Conservation (phyloP, 768 basidiomycete species). For the Lentinus tigrinus region DNA sequence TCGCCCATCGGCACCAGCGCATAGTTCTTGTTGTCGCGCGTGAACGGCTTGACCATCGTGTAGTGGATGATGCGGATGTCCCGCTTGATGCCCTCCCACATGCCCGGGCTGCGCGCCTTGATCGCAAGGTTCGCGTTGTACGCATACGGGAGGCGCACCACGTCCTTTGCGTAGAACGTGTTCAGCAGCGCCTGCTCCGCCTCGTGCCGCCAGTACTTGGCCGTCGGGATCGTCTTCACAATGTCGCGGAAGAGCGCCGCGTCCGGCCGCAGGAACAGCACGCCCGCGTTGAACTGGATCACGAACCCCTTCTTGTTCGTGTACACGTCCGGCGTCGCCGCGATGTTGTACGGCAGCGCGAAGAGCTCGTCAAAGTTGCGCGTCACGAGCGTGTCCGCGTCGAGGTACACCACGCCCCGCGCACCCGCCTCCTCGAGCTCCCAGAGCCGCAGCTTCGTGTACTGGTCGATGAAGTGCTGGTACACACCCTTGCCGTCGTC, state of each 20-base stretch:
- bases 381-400: conserved; percentile 43
- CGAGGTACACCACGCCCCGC: conserved; percentile 37
- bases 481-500: conserved; percentile 35
- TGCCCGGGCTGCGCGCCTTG: conserved; percentile 30
- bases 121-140: conserved; percentile 44
- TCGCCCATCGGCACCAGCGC: conserved; percentile 25
- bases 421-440: conserved; percentile 33
- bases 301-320: conserved; percentile 32
- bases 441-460: conserved; percentile 46
- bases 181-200: conserved; percentile 45
- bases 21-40: conserved; percentile 9
- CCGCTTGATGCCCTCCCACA: conserved; percentile 35
- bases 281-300: conserved; percentile 40
- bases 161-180: conserved; percentile 36
- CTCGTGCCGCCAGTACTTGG: conserved; percentile 31
- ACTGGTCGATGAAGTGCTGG: conserved; percentile 39
- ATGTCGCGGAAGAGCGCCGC: conserved; percentile 30
- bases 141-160: conserved; percentile 36
- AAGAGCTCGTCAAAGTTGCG: conserved; percentile 47
- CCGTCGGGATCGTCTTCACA: conserved; percentile 27
- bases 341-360: conserved; percentile 39
- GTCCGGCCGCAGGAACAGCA: conserved; percentile 36
- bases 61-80: conserved; percentile 41
- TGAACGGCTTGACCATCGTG: conserved; percentile 34
- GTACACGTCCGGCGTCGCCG: conserved; percentile 42